Evolutionary conservation across 2,329 filamentous ascomycete genomes (phyloP), one percentile per base, ranked within the genome.

Genomic region (Colletotrichum tropicicola): DNA sequence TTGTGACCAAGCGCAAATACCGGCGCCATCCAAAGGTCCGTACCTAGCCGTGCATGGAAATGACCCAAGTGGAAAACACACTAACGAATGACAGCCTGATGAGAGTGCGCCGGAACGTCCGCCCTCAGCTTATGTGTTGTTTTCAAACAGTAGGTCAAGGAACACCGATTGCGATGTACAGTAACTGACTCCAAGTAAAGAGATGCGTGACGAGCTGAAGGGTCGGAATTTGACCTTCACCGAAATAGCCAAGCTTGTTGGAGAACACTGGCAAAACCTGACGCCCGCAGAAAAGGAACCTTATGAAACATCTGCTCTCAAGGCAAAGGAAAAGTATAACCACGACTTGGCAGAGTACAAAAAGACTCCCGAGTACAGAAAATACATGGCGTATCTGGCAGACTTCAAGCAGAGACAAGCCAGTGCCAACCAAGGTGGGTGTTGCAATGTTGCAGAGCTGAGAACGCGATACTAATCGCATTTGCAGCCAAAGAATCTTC

Each of bases 51-150:
- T n/a, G 32, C 32, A n/a, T 27, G 1, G 25, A 13, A 47, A 6
- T 37, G 60, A 54, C 28, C 10, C 30, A 15, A 45, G 19, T 25
- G 39, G 17, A 23, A 54, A 37, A 10, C 57, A 62, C 53, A 15
- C 54, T 49, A 49, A 59, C 30, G 9, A 23, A 35, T 25, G 58
- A 1, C 23, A 93, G 88, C 84, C 91, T 4, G 92, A 96, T 70
- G 90, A 93, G 63, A 89, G 92, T 78, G 92, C 92, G 0, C 92
- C 92, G 2, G 92, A 94, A 72, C 84, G 92, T 23, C 91, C 92
- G 1, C 91, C 92, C 0, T 95, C 92, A 5, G 92, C 92, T 52
- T 95, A 95, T 78, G 92, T 95, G 12, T 86, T 95, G 15, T 96
- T 96, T 73, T 94, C 92, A 1, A 95, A 95, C 71, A 92, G 91